Evolutionary conservation across 208 protist genomes (phyloP), one percentile per base, ranked within the genome.

Genomic region (Phytomonas serpens): DNA sequence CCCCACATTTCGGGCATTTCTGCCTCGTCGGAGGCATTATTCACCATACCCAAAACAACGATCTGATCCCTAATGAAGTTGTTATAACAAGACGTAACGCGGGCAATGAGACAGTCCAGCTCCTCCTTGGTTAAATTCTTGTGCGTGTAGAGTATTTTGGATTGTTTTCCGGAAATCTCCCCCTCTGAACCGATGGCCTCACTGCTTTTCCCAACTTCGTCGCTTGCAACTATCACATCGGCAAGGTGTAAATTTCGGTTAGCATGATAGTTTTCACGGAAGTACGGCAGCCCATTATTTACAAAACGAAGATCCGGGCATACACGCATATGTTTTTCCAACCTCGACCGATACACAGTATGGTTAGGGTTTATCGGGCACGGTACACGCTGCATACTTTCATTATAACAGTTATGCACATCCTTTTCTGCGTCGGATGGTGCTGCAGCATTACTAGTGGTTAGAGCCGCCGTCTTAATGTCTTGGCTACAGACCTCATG

Each of bases 291-390:
- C 38, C 74, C 37, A 7, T 27, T 47, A 0, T 78, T 67, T 19
- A 87, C 69, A 71, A 81, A 79, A 5, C 88, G 88, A 57, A 89
- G 76, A 64, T 93, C 85, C 1, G 88, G 85, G 64, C 85, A 93
- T 19, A 93, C 84, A 64, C 73, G 77, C n/a, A 91, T 47, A 71
- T 93, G 88, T 40, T 84, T 80, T 65, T 77, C 73, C 62, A 93
- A 76, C 29, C 83, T 75, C 3, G 76, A 77, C 7, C 71, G 78
- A 71, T 88, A 93, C 4, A 93, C 82, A 19, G 83, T 88, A 77
- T 93, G 88, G 52, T 90, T 89, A 0, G 81, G 77, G 71, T 91
- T 93, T 73, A 93, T 88, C 10, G 88, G 88, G 67, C 88, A 93
- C 37, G 85, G 81, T 33, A 93, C 82, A 29, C 88, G 79, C 61